These are phyloP conservation scores for Backusella liffmaniae DNA, from an alignment of 192 early-diverging fungal genomes.

Conservation along the genomic window DNA sequence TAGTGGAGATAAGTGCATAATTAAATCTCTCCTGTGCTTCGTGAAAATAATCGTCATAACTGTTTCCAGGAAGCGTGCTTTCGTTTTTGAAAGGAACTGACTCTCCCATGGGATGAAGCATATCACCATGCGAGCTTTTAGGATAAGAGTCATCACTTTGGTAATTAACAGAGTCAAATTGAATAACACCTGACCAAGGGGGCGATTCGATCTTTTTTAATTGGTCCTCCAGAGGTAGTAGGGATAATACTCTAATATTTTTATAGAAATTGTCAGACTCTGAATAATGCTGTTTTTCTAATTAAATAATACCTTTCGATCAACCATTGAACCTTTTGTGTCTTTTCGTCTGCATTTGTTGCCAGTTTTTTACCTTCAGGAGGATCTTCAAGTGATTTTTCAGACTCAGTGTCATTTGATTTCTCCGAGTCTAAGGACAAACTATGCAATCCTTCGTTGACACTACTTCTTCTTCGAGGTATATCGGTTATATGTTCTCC, in stretches of 20 bases:
- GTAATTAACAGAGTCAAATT: not conserved
- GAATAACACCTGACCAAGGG: constrained; percentile 21
- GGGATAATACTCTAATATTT: constrained; percentile 28
- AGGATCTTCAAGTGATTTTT: constrained; percentile 15
- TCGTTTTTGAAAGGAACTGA: not conserved
- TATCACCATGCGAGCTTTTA: not conserved
- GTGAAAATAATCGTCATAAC: constrained; percentile 41
- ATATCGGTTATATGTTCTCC: constrained; percentile 30
- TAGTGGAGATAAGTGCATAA: constrained; percentile 33
- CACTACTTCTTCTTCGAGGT: not conserved
- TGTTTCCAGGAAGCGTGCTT: constrained; percentile 30
- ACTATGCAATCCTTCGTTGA: constrained; percentile 2
- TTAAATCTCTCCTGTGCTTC: constrained; percentile 39
- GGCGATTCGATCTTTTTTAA: constrained; percentile 28
- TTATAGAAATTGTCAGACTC: not conserved
- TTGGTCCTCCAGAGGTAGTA: constrained; percentile 40
- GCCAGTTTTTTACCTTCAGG: constrained; percentile 6
- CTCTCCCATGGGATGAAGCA: not conserved
- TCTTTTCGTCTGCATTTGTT: constrained; percentile 24
- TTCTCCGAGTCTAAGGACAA: constrained; percentile 7
- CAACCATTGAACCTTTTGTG: constrained; percentile 32
- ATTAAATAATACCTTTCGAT: constrained; percentile 33
- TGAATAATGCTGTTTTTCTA: not conserved
- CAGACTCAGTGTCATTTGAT: not conserved
- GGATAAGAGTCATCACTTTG: not conserved